Base-by-base conservation (phyloP, 2,329 filamentous ascomycete genomes). In the Fusarium anthophilum region DNA sequence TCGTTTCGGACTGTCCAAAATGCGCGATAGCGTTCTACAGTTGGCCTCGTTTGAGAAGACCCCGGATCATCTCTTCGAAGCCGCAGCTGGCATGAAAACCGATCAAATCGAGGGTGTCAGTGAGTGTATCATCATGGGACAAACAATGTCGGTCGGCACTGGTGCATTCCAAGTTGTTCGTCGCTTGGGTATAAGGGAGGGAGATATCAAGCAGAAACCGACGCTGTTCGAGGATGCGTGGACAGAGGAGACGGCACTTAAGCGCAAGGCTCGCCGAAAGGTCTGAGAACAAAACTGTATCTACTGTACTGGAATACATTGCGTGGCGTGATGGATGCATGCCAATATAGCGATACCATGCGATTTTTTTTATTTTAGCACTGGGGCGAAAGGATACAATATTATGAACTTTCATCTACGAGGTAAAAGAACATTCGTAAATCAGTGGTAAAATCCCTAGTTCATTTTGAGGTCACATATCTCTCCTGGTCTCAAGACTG, bases 101-200 rank as follows among this genome's bases (percentile, higher is more conserved):
- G 96, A 99, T 84, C 88, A 90, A 72, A 97, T 99, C 69, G 94
- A 98, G 82, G 96, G 96, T 78, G 96, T 99, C 15, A 94, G 91
- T 63, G 96, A 99, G 84, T 97, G 95, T 83, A 98, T 99, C 80
- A 99, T 99, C 80, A 96, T 98, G 92, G 96, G 96, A 22, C 96
- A 98, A 87, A 95, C 92, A 47, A 97, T 98, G 89, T 90, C 89
- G 50, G 87, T 99, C 41, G 96, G 96, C 11, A 99, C 96, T 0
- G 96, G 96, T 9, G 93, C 94, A 4, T 96, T 98, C 88, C 92
- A 97, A 80, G 93, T 98, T 30, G 93, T 98, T 7, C 87, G 95
- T 48, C 88, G 90, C 66, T 83, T 98, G 72, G 92, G 92, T 70
- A 88, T 97, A 69, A 86, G 86, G 45, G 87, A 90, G 12, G 81